phyloP scores from a whole-genome alignment of 768 basidiomycete species.

The Psilocybe cyanescens region DNA sequence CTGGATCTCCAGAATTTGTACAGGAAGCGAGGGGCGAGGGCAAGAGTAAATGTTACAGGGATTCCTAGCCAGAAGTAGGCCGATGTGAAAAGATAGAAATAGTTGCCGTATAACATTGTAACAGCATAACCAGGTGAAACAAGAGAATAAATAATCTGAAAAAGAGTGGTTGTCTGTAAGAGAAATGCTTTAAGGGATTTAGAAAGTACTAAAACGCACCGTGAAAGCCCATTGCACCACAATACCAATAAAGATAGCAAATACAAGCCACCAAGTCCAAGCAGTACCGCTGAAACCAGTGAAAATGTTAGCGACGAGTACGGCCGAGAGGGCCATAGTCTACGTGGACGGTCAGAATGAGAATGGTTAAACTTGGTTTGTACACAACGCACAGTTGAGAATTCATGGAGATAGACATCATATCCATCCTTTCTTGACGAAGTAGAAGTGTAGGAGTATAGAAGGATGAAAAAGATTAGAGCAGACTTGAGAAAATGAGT shows the following conservation, averaged over 20 bases:
- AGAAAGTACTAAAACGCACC: constrained; percentile 43
- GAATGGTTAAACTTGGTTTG: neutral
- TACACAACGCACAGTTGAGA: constrained; percentile 69
- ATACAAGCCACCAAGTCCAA: constrained; percentile 92
- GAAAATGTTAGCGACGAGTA: constrained; percentile 78
- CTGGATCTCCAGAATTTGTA: constrained; percentile 69
- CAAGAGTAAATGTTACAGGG: constrained; percentile 68
- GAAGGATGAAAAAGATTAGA: constrained; percentile 84
- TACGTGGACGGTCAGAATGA: constrained; percentile 24
- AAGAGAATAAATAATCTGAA: constrained; percentile 76
- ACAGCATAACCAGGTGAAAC: constrained; percentile 74
- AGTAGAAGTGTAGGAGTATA: constrained; percentile 75
- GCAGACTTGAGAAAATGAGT: constrained; percentile 59
- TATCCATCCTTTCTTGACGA: constrained; percentile 83
- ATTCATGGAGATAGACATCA: constrained; percentile 74
- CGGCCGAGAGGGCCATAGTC: constrained; percentile 85
- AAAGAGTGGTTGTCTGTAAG: neutral
- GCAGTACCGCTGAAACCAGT: constrained; percentile 85
- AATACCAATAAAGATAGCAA: constrained; percentile 80
- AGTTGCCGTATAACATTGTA: constrained; percentile 76
- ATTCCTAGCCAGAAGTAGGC: constrained; percentile 88
- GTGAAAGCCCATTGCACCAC: constrained; percentile 80
- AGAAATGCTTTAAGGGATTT: neutral
- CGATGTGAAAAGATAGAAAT: constrained; percentile 77
- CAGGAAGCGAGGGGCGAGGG: constrained; percentile 80